Evolutionary conservation across 176 grass and related monocot species (phyloP).

Genomic region (Cymbopogon citratus): DNA sequence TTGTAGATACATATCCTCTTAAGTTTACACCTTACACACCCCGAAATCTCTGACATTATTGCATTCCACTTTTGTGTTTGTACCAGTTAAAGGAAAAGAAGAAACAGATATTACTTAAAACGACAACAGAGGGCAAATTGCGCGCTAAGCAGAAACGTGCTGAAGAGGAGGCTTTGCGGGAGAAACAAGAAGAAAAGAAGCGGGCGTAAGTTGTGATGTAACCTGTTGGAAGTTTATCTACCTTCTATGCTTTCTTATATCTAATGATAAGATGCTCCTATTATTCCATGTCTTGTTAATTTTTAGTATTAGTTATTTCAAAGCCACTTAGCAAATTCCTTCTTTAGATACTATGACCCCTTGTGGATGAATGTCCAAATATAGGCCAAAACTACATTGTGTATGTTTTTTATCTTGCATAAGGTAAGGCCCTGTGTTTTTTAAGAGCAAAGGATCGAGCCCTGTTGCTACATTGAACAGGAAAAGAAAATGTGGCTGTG

Average conservation of each 20-base stretch:
- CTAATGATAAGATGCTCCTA: not conserved
- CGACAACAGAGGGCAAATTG: slow-evolving; percentile 78
- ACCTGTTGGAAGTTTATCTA: slow-evolving; percentile 14
- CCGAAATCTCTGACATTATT: not conserved
- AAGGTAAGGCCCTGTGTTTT: not conserved
- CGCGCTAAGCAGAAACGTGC: slow-evolving; percentile 71
- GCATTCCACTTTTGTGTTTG: slow-evolving; percentile 17
- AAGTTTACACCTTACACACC: not conserved
- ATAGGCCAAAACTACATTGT: slow-evolving; percentile 4
- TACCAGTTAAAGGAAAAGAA: slow-evolving; percentile 94
- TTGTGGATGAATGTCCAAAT: not conserved
- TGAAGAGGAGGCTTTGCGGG: slow-evolving; percentile 80
- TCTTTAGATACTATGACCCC: not conserved
- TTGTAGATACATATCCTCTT: not conserved
- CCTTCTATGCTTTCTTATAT: slow-evolving; percentile 11
- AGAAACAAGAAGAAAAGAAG: slow-evolving; percentile 85
- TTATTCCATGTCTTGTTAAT: not conserved
- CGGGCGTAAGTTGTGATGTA: slow-evolving; percentile 56
- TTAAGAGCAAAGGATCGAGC: not conserved
- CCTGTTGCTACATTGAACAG: not conserved
- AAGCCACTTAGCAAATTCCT: not conserved
- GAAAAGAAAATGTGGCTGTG: not conserved
- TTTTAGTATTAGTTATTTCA: not conserved
- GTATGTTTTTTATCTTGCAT: not conserved
- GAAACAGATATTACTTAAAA: slow-evolving; percentile 87